Evolutionary conservation across 768 basidiomycete genomes (phyloP).

Genomic region (Podaxis sp.): DNA sequence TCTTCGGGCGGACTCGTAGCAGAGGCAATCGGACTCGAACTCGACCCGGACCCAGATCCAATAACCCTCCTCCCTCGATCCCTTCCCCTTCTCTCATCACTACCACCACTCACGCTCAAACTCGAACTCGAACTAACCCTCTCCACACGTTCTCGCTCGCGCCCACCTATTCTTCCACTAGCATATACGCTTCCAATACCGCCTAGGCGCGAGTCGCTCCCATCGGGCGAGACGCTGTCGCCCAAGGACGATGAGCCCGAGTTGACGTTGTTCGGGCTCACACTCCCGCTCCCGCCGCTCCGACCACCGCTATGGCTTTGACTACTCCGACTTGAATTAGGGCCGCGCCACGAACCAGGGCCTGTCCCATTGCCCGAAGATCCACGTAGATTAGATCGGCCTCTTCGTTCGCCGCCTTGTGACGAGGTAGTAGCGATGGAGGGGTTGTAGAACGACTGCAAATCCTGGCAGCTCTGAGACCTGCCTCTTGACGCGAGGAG

Average conservation of each 20-base stretch:
- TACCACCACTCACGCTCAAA: constrained; percentile 23
- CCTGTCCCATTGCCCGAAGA: constrained; percentile 5
- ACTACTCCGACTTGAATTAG: constrained; percentile 12
- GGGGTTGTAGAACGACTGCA: background rate
- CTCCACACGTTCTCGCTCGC: constrained; percentile 24
- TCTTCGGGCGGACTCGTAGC: background rate
- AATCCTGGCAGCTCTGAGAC: constrained; percentile 8
- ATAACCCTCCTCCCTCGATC: constrained; percentile 32
- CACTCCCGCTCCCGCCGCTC: constrained; percentile 20
- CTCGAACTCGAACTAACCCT: constrained; percentile 22
- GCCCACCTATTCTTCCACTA: constrained; percentile 31
- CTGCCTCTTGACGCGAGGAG: constrained; percentile 5
- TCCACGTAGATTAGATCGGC: background rate
- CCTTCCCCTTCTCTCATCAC: constrained; percentile 34
- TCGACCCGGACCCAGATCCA: constrained; percentile 13
- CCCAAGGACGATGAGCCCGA: constrained; percentile 35
- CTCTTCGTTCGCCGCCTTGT: constrained; percentile 13
- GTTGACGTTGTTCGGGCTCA: constrained; percentile 51
- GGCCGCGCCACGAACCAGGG: constrained; percentile 13
- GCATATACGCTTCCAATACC: constrained; percentile 25
- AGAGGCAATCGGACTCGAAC: constrained; percentile 5
- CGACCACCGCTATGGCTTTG: constrained; percentile 15
- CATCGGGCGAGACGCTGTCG: constrained; percentile 39
- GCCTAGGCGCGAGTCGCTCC: constrained; percentile 18
- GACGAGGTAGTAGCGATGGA: background rate